Conservation (phyloP, 78 protist species). For the Polysphondylium violaceum region DNA sequence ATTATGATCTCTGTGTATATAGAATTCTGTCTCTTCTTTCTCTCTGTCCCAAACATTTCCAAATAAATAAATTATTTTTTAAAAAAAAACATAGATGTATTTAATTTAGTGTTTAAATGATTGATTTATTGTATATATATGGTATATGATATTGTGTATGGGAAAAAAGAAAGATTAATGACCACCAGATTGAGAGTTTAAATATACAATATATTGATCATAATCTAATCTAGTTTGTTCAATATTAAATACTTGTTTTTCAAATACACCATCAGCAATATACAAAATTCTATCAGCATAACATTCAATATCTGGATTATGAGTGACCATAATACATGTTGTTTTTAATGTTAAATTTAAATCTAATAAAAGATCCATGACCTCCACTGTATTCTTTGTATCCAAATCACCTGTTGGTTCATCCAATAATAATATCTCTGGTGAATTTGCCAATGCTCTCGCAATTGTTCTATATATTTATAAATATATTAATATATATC, state of each 20-base stretch:
- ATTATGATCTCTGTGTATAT: too few species aligned
- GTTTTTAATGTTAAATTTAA: conserved; percentile 86
- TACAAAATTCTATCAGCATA: conserved; percentile 95
- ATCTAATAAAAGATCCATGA: conserved; percentile 94
- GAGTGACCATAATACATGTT: conserved; percentile 96
- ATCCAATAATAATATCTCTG: conserved; percentile 93
- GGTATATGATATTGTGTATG: too few species aligned
- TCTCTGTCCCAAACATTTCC: too few species aligned
- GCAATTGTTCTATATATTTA: conserved; percentile 87
- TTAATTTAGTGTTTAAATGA: too few species aligned
- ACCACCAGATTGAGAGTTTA: conserved; percentile 54
- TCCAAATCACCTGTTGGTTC: conserved; percentile 98
- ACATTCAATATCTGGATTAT: conserved; percentile 97
- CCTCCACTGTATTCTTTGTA: conserved; percentile 92
- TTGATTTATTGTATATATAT: too few species aligned
- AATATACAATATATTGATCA: conserved; percentile 83
- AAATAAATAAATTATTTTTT: too few species aligned
- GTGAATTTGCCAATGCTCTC: conserved; percentile 94
- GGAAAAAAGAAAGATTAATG: too few species aligned
- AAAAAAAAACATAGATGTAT: too few species aligned
- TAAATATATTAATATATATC: not conserved
- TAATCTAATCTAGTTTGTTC: conserved; percentile 85
- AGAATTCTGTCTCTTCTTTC: too few species aligned
- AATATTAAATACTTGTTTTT: conserved; percentile 85
- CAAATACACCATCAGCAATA: conserved; percentile 89